Percentiles rank a stretch among this genome's conserved stretches.
Conservation (phyloP, 2,329 filamentous ascomycete species). For the Coleophoma eucalyptorum region DNA sequence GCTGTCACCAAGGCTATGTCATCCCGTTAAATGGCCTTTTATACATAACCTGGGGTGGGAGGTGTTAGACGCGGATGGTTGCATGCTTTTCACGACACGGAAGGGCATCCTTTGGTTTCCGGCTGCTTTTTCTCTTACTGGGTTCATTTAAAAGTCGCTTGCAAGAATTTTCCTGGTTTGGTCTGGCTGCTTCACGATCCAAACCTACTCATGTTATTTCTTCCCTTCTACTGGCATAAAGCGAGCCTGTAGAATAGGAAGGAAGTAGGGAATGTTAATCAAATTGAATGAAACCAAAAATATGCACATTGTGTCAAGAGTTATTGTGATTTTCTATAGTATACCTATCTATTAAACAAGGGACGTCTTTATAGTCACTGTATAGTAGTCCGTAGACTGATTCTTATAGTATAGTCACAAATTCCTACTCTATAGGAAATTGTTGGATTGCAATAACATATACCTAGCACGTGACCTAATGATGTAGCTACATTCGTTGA, state of each 20-base stretch:
- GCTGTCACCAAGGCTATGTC: slow-evolving; percentile 97
- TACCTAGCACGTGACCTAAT: no score
- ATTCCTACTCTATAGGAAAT: no score
- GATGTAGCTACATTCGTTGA: no score
- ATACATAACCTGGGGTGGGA: slow-evolving; percentile 18
- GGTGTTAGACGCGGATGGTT: slow-evolving; percentile 14
- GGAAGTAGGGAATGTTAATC: slow-evolving; percentile 22
- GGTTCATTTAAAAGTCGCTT: slow-evolving; percentile 30
- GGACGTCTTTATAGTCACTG: not conserved
- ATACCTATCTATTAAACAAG: not conserved
- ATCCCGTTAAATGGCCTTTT: slow-evolving; percentile 62
- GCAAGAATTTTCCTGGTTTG: slow-evolving; percentile 17
- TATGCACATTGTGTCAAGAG: not conserved
- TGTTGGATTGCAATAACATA: no score
- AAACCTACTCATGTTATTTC: slow-evolving; percentile 19
- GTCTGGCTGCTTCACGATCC: slow-evolving; percentile 21
- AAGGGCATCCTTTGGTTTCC: slow-evolving; percentile 26
- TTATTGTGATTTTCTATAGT: not conserved
- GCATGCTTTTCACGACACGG: slow-evolving; percentile 27
- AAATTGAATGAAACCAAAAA: slow-evolving; percentile 18
- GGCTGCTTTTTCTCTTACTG: slow-evolving; percentile 17
- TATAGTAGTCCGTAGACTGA: no score
- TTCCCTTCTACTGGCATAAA: slow-evolving; percentile 26
- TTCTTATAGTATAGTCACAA: no score
- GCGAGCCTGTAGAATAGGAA: slow-evolving; percentile 30